Evolutionary conservation across 148 eudicot genomes (phyloP).

Genomic region (Pharnaceum exiguum): DNA sequence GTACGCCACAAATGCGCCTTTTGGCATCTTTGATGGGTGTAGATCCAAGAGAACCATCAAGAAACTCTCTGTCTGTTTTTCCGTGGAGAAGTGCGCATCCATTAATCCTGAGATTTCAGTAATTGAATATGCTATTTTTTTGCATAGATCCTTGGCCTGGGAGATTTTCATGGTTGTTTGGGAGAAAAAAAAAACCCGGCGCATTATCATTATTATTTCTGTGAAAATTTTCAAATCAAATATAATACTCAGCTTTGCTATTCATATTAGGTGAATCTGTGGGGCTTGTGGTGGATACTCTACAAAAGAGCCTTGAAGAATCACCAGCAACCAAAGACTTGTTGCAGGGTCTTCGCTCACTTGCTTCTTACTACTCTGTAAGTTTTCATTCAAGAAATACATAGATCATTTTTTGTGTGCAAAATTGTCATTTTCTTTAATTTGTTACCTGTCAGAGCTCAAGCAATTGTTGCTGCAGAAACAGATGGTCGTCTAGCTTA

Average conservation of each 20-base stretch:
- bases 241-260: constrained; percentile 10
- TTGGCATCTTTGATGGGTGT: constrained; percentile 33
- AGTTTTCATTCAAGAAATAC: constrained; percentile 19
- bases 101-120: not conserved
- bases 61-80: constrained; percentile 34
- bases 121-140: not conserved
- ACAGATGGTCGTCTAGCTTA: not conserved
- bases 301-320: constrained; percentile 39
- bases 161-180: not conserved
- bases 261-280: constrained; percentile 31
- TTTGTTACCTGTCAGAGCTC: not conserved
- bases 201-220: no score
- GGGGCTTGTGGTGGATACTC: constrained; percentile 29
- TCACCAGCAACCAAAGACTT: constrained; percentile 44
- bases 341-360: constrained; percentile 33
- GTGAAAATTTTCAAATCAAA: no score
- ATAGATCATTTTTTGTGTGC: constrained; percentile 2
- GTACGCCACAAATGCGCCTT: constrained; percentile 38
- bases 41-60: constrained; percentile 38
- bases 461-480: no score
- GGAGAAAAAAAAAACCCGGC: no score
- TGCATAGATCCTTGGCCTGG: no score
- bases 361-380: constrained; percentile 53
- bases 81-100: constrained; percentile 35
- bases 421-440: not conserved